Percentiles rank a stretch among this genome's conserved stretches.
Evolutionary conservation across 1,284 basidiomycete genomes (phyloP).

Genomic region (Rugosomyces carneus): DNA sequence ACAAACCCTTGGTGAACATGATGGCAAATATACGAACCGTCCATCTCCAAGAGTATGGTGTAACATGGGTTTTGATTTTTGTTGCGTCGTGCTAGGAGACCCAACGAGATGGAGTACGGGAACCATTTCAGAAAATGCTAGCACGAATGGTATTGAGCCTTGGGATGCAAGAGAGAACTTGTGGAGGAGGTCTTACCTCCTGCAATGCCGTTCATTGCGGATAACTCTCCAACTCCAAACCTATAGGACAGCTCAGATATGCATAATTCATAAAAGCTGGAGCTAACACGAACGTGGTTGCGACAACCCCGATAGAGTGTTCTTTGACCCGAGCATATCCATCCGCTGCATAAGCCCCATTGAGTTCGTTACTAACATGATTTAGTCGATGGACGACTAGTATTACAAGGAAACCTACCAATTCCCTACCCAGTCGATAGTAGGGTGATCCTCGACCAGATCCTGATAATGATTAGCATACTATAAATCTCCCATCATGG

Average conservation of each 20-base stretch:
- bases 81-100: constrained; percentile 71
- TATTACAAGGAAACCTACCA: neutral
- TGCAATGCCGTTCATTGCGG: constrained; percentile 54
- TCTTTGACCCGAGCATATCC: constrained; percentile 87
- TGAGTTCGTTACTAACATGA: constrained; percentile 71
- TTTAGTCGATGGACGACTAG: neutral
- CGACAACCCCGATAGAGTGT: constrained; percentile 64
- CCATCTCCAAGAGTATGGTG: constrained; percentile 89
- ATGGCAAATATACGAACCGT: constrained; percentile 32
- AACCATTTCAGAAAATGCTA: constrained; percentile 82
- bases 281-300: constrained; percentile 61
- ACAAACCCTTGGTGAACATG: neutral
- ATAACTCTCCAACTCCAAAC: constrained; percentile 18
- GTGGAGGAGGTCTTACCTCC: constrained; percentile 38
- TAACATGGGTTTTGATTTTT: constrained; percentile 63
- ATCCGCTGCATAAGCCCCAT: constrained; percentile 89
- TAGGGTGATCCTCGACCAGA: constrained; percentile 76
- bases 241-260: constrained; percentile 1
- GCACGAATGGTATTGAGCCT: neutral
- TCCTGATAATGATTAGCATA: constrained; percentile 44
- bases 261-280: neutral
- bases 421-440: constrained; percentile 82
- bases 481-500: neutral
- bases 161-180: neutral
- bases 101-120: constrained; percentile 92